These are phyloP conservation scores for Asterochloris erici DNA, from an alignment of 139 green algal species.

Conservation along the genomic window DNA sequence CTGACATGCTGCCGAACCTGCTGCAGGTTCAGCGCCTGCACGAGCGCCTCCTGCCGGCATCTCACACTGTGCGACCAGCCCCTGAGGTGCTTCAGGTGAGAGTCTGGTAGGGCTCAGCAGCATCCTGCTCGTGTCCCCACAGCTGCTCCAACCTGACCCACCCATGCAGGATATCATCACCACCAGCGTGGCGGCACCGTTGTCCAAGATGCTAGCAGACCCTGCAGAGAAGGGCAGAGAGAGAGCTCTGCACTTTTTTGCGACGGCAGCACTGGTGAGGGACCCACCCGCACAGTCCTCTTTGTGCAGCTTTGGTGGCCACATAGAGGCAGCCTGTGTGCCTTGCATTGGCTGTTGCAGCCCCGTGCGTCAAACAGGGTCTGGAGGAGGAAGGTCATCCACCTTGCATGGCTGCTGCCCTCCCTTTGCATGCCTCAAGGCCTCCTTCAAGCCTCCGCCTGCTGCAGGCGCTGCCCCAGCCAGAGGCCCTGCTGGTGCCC, in stretches of 20 bases:
- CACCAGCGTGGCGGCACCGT: slow-evolving; percentile 49
- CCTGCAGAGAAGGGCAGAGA: slow-evolving; percentile 49
- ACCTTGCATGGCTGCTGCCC: too few relatives aligned
- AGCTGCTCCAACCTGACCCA: neutral
- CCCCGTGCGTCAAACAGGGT: too few relatives aligned
- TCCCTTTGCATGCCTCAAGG: too few relatives aligned
- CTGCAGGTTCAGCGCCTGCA: neutral
- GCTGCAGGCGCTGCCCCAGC: slow-evolving; percentile 20
- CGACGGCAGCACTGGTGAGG: slow-evolving; percentile 1
- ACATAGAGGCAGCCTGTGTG: too few relatives aligned
- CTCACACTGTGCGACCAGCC: neutral
- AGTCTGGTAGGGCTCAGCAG: neutral
- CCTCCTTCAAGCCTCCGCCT: too few relatives aligned
- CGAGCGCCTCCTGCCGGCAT: neutral
- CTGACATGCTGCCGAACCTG: neutral
- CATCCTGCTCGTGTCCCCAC: neutral
- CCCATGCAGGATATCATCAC: slow-evolving; percentile 44
- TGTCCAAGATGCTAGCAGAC: slow-evolving; percentile 54
- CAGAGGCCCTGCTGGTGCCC: slow-evolving; percentile 40
- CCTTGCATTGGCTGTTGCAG: too few relatives aligned
- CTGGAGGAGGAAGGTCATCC: too few relatives aligned
- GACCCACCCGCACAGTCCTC: too few relatives aligned
- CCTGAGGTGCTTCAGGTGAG: neutral
- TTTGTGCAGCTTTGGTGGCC: too few relatives aligned
- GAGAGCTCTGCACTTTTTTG: slow-evolving; percentile 39